phyloP scores from a whole-genome alignment of 2,329 filamentous ascomycete genomes.

The Pseudogymnoascus sp. region DNA sequence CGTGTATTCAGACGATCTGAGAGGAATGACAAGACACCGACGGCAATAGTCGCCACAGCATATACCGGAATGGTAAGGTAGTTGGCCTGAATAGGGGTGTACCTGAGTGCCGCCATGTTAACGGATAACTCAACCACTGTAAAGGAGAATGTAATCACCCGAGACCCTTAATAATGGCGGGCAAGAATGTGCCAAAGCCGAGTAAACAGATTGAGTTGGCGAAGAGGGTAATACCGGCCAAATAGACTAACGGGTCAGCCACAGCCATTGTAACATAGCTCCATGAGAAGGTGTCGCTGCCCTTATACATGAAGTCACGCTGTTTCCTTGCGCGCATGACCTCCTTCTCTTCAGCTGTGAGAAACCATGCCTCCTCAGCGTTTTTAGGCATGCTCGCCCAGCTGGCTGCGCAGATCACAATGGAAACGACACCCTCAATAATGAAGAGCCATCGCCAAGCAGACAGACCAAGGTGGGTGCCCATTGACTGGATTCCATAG shows the following conservation, averaged over 20 bases:
- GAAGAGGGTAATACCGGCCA: slow-evolving; percentile 26
- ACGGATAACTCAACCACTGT: no score
- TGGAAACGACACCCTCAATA: slow-evolving; percentile 19
- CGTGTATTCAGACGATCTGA: slow-evolving; percentile 28
- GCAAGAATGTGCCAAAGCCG: slow-evolving; percentile 29
- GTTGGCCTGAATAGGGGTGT: slow-evolving; percentile 22
- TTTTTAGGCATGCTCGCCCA: slow-evolving; percentile 21
- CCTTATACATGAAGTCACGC: slow-evolving; percentile 24
- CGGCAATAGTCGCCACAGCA: slow-evolving; percentile 22
- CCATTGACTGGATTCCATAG: background rate
- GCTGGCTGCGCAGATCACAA: slow-evolving; percentile 18
- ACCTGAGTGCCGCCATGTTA: background rate
- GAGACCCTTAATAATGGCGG: slow-evolving; percentile 20
- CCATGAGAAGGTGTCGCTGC: slow-evolving; percentile 25
- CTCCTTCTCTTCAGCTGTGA: slow-evolving; percentile 18
- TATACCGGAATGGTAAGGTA: slow-evolving; percentile 32
- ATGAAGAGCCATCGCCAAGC: slow-evolving; percentile 23
- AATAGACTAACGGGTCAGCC: slow-evolving; percentile 26
- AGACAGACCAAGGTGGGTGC: slow-evolving; percentile 23
- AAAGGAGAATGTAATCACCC: background rate
- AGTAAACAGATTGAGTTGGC: slow-evolving; percentile 27
- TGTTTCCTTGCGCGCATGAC: slow-evolving; percentile 23
- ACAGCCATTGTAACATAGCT: slow-evolving; percentile 26
- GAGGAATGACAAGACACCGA: slow-evolving; percentile 20
- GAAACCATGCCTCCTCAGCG: slow-evolving; percentile 23